These are phyloP conservation scores for Earliella scabrosa DNA, from an alignment of 1,284 basidiomycete species.

Conservation along the genomic window DNA sequence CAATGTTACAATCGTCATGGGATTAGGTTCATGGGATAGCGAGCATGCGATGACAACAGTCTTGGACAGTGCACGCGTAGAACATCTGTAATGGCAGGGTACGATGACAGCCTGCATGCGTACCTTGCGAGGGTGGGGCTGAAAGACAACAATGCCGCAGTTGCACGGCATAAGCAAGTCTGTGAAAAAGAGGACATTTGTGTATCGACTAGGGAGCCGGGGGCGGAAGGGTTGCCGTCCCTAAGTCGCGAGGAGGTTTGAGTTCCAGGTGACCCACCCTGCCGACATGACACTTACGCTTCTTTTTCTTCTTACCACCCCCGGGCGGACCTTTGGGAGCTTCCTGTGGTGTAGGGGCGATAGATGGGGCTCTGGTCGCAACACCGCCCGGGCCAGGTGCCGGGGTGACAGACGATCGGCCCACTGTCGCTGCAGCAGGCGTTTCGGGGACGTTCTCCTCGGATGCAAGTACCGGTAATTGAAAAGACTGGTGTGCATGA, in stretches of 20 bases:
- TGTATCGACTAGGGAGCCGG: background rate
- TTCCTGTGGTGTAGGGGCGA: constrained; percentile 48
- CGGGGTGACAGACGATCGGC: constrained; percentile 54
- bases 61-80: background rate
- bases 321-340: constrained; percentile 49
- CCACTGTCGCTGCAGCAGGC: constrained; percentile 41
- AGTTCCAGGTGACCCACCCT: background rate
- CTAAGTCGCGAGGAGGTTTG: constrained; percentile 9
- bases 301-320: constrained; percentile 73
- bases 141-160: background rate
- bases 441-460: constrained; percentile 46
- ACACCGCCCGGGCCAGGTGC: constrained; percentile 49
- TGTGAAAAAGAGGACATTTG: background rate
- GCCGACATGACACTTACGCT: constrained; percentile 50
- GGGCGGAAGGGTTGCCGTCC: constrained; percentile 23
- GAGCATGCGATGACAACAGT: background rate
- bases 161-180: background rate
- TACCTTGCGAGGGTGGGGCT: background rate
- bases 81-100: background rate
- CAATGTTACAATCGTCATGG: background rate
- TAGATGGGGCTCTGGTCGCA: constrained; percentile 46
- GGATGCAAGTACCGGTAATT: constrained; percentile 31
- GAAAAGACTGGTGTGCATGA: constrained; percentile 60
- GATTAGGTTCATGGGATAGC: background rate
- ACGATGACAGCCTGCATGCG: background rate